phyloP scores from a whole-genome alignment of 176 grass and related monocot species.

The Triticum turgidum region DNA sequence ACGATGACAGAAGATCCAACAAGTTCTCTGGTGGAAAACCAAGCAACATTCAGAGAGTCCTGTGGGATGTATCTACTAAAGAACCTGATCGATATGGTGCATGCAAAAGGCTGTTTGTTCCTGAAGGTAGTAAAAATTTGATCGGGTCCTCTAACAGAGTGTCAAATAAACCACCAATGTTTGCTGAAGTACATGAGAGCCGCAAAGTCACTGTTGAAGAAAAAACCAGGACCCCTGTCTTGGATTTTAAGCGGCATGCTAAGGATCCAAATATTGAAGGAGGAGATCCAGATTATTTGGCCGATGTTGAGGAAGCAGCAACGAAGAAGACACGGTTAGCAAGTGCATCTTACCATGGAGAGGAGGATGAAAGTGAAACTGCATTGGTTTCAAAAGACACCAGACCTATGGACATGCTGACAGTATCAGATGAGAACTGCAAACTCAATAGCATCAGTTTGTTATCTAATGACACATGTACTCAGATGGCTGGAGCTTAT shows the following conservation, averaged over 20 bases:
- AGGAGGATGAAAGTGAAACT: constrained; percentile 3
- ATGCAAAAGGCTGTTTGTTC: constrained; percentile 21
- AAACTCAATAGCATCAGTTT: constrained; percentile 7
- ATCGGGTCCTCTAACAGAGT: constrained; percentile 16
- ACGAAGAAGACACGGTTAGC: constrained; percentile 34
- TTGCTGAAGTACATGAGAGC: constrained; percentile 22
- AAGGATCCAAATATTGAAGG: neutral
- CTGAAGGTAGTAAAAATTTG: constrained; percentile 22
- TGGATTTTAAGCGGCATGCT: constrained; percentile 24
- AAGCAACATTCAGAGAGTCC: constrained; percentile 14
- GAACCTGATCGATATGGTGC: constrained; percentile 20
- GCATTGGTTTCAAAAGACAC: constrained; percentile 19
- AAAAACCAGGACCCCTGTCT: constrained; percentile 5
- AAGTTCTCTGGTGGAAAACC: constrained; percentile 1
- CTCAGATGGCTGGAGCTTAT: constrained; percentile 17
- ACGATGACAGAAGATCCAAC: constrained; percentile 22
- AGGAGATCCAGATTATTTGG: constrained; percentile 12
- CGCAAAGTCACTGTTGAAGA: constrained; percentile 6
- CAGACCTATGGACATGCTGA: neutral
- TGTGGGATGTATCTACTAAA: constrained; percentile 15
- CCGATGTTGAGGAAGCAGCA: constrained; percentile 26
- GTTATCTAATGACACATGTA: constrained; percentile 9
- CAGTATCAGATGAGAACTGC: constrained; percentile 19
- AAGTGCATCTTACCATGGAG: constrained; percentile 26
- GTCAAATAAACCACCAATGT: neutral